Conservation (phyloP, 345 rosid species). For the Aurinia saxatilis region DNA sequence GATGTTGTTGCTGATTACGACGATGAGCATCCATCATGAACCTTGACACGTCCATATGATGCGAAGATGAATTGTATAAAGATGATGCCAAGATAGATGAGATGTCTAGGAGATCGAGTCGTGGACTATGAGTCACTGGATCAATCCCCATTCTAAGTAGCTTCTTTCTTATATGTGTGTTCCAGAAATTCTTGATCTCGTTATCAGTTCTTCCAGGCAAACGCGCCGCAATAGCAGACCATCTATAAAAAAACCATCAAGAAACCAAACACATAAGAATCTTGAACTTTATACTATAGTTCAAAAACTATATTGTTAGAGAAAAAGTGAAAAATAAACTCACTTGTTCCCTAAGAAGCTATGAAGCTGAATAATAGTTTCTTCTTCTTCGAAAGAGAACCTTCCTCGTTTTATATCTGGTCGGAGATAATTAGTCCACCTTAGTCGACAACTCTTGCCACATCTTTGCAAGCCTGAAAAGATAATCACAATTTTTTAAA, state of each 20-base stretch:
- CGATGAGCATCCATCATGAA: conserved; percentile 37
- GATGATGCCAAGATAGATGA: conserved; percentile 51
- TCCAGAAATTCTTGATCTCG: conserved; percentile 81
- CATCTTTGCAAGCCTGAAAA: conserved; percentile 49
- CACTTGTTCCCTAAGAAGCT: conserved; percentile 68
- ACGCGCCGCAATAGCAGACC: conserved; percentile 79
- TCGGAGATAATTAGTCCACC: conserved; percentile 76
- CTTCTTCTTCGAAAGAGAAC: conserved; percentile 71
- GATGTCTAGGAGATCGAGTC: conserved; percentile 66
- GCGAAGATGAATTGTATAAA: conserved; percentile 36
- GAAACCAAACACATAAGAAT: conserved; percentile 1
- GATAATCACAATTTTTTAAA: no score
- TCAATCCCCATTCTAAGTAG: conserved; percentile 82
- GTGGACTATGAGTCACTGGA: conserved; percentile 72
- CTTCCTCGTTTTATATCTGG: conserved; percentile 74
- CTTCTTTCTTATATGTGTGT: conserved; percentile 70
- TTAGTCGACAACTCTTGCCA: conserved; percentile 69
- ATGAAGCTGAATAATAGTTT: conserved; percentile 63
- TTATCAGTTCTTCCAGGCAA: conserved; percentile 87
- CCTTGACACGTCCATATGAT: conserved; percentile 42
- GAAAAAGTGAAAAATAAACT: neutral
- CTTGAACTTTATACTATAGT: conserved; percentile 6
- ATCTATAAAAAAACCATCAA: conserved; percentile 26
- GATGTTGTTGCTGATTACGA: conserved; percentile 14
- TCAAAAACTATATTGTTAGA: neutral